Evolutionary conservation across 345 rosid species (phyloP), one percentile per base, ranked within the genome.

Genomic region (Heritiera fomes): DNA sequence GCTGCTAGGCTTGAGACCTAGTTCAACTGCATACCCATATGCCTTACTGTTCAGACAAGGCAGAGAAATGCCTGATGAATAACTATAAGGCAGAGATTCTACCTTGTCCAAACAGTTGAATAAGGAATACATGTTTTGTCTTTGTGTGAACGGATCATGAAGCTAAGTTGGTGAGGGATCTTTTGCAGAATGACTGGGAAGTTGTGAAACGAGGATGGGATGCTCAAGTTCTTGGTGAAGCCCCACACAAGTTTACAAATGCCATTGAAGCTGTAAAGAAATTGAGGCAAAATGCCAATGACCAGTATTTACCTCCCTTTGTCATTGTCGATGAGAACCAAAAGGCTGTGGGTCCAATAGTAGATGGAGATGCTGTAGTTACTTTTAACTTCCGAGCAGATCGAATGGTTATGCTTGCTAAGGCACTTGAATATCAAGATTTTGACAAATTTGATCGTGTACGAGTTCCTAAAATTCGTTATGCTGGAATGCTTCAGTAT

Each of bases 181-280:
- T 12, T 53, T 30, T 62, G 75, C 87, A 96, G 99, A 96, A 96
- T 80, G 99, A 96, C 77, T 96, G 99, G 99, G 75, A 77, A 69
- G 98, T 96, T 70, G 93, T 94, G 20, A 96, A 96, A 77, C 85
- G 98, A 75, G 99, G 99, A 63, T 96, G 99, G 99, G 97, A 96
- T 84, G 99, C 99, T 76, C 99, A 96, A 79, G 97, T 96, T 85
- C 97, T 96, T 45, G 99, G 99, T 23, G 97, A 94, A 89, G 98
- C 99, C 72, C 99, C 97, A 3, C 71, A 94, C 88, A 92, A 94
- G 82, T 96, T 96, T 70, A 89, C 46, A 61, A 89, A 61, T 83
- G 93, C 98, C 6, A 83, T 94, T 79, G 98, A 96, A 83, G 99
- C 99, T 23, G 89, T 94, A 61, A 91, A 91, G 90, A 92, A 85